These are phyloP conservation scores for Penicillium olsonii DNA, from an alignment of 2,329 filamentous ascomycete genomes.

Conservation along the genomic window DNA sequence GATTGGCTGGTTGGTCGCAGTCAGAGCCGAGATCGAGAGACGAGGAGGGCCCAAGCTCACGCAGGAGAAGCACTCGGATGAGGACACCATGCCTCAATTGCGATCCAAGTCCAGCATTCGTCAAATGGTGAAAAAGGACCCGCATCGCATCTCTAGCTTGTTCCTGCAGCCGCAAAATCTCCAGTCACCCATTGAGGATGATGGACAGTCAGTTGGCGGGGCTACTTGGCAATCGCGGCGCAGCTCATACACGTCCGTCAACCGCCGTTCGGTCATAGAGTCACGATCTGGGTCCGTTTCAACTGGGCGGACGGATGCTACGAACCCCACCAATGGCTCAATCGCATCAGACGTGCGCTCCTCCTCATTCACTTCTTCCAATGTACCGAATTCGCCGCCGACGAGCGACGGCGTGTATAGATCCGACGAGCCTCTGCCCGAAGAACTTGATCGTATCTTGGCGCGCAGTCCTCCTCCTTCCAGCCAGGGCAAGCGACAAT, in stretches of 20 bases:
- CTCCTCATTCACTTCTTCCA: conserved; percentile 17
- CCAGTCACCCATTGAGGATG: conserved; percentile 27
- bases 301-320: conserved; percentile 28
- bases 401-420: conserved; percentile 10
- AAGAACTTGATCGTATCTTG: conserved; percentile 12
- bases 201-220: conserved; percentile 19
- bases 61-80: conserved; percentile 38
- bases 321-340: conserved; percentile 13
- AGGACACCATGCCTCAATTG: conserved; percentile 28
- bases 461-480: conserved; percentile 25
- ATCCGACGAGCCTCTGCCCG: conserved; percentile 15
- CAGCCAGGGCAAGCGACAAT: conserved; percentile 29
- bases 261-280: conserved; percentile 32
- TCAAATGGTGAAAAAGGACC: conserved; percentile 38
- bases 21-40: conserved; percentile 49
- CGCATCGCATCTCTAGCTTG: conserved; percentile 34
- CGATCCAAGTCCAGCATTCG: conserved; percentile 31
- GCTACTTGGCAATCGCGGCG: conserved; percentile 28
- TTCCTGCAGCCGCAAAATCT: conserved; percentile 31
- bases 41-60: conserved; percentile 49
- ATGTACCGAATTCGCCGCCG: conserved; percentile 20
- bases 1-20: conserved; percentile 46
- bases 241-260: conserved; percentile 32
- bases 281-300: conserved; percentile 33
- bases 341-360: conserved; percentile 16